Percentiles rank a stretch among this genome's conserved stretches.
Evolutionary conservation across 1,284 basidiomycete species (phyloP).

Genomic region (Leccinum insolens): DNA sequence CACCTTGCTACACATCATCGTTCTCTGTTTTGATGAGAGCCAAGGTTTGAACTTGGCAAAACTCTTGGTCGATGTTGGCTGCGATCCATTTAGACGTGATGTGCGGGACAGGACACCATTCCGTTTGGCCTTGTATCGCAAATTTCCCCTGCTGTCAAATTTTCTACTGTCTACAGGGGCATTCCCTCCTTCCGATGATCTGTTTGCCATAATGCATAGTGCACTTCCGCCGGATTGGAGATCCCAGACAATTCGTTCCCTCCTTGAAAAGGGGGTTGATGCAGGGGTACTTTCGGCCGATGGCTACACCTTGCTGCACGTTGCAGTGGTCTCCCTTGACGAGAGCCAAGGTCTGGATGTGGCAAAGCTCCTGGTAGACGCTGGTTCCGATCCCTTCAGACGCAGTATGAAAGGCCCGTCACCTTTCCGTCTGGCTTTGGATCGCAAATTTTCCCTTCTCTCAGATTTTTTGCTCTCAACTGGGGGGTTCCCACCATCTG

Average conservation of each 20-base stretch:
- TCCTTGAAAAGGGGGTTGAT: background rate
- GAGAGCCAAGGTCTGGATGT: background rate
- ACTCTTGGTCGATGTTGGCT: background rate
- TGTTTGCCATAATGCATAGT: background rate
- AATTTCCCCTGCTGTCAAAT: background rate
- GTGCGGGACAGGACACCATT: background rate
- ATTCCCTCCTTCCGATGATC: background rate
- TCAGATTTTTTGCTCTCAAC: background rate
- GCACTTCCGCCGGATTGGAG: background rate
- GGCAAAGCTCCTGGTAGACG: background rate
- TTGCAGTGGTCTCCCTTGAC: background rate
- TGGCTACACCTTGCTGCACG: constrained; percentile 3
- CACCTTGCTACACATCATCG: background rate
- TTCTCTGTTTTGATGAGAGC: background rate
- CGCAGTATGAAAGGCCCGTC: background rate
- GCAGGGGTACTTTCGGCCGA: background rate
- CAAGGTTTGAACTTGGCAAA: background rate
- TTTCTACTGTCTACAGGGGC: background rate
- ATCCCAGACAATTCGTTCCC: background rate
- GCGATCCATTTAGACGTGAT: background rate
- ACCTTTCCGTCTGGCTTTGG: background rate
- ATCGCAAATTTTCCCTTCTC: background rate
- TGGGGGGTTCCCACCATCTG: background rate
- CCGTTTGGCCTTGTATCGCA: background rate
- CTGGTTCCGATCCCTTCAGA: background rate